Percentiles rank a stretch among this genome's conserved stretches.
These are phyloP conservation scores for Gonium pectorale DNA, from an alignment of 139 green algal species.

Conservation along the genomic window DNA sequence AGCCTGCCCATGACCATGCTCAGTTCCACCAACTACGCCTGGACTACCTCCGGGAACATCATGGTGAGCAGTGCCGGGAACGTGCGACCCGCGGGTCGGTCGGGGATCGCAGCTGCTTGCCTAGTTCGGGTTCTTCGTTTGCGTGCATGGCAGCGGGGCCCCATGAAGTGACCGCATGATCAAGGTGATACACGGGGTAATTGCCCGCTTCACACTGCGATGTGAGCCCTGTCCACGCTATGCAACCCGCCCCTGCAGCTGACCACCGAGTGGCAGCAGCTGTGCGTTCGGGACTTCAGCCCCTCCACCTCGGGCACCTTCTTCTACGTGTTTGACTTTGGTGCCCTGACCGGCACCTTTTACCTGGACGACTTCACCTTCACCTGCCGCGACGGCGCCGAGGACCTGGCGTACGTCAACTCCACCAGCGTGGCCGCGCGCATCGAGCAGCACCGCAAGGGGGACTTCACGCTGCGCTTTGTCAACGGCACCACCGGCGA, in stretches of 20 bases:
- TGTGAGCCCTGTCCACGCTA: not conserved
- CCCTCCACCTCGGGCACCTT: not conserved
- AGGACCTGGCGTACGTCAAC: not conserved
- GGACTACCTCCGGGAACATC: not conserved
- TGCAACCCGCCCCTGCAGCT: not conserved
- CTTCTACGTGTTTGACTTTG: slow-evolving; percentile 9
- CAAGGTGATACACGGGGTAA: not conserved
- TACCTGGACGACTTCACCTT: slow-evolving; percentile 13
- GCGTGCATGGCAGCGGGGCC: not conserved
- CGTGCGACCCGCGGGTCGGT: not conserved
- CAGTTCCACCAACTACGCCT: not conserved
- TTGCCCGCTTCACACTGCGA: not conserved
- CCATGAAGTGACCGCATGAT: not conserved
- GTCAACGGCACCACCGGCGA: not conserved
- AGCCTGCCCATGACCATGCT: not conserved
- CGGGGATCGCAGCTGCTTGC: not conserved
- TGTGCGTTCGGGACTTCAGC: not conserved
- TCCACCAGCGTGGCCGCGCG: not conserved
- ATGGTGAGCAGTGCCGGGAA: not conserved
- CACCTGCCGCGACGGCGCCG: not conserved
- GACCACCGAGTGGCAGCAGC: not conserved
- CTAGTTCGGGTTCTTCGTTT: not conserved
- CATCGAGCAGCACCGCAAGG: slow-evolving; percentile 5
- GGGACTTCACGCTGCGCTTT: not conserved
- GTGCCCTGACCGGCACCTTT: not conserved